A percentile compares a stretch with the other conserved stretches of the same genome.
Evolutionary conservation across 1,139 yeast genomes (phyloP).

Genomic region (Yamadazyma aaseri): DNA sequence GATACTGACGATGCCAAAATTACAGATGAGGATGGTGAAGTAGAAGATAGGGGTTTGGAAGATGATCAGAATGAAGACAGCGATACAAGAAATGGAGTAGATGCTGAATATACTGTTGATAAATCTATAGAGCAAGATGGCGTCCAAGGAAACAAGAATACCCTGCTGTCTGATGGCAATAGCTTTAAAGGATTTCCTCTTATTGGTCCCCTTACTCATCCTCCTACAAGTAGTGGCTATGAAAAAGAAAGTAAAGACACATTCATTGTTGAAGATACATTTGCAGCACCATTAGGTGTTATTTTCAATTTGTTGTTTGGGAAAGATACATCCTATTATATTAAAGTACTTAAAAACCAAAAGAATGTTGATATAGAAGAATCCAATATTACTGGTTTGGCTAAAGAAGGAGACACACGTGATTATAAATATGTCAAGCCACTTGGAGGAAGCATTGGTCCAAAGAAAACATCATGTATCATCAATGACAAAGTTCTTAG

Average conservation of each 20-base stretch:
- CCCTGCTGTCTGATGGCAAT: slow-evolving; percentile 7
- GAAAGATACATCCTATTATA: slow-evolving; percentile 57
- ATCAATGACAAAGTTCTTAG: slow-evolving; percentile 70
- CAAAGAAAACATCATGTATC: slow-evolving; percentile 86
- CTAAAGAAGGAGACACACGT: slow-evolving; percentile 40
- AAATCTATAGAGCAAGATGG: slow-evolving; percentile 1
- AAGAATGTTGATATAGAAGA: slow-evolving; percentile 68
- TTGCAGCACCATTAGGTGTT: slow-evolving; percentile 81
- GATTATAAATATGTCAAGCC: slow-evolving; percentile 77
- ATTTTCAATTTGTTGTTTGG: slow-evolving; percentile 73
- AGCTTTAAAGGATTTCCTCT: slow-evolving; percentile 36
- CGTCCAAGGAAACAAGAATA: slow-evolving; percentile 3
- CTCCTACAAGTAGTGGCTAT: slow-evolving; percentile 40
- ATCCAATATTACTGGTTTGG: slow-evolving; percentile 44
- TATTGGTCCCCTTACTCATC: slow-evolving; percentile 40
- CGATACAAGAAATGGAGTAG: not conserved
- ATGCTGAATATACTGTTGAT: slow-evolving; percentile 7
- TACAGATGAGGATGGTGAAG: slow-evolving; percentile 4
- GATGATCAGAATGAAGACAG: slow-evolving; percentile 6
- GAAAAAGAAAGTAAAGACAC: slow-evolving; percentile 59
- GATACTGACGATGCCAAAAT: slow-evolving; percentile 4
- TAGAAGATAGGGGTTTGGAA: not conserved
- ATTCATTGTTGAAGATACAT: slow-evolving; percentile 56
- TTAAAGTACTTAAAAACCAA: slow-evolving; percentile 58
- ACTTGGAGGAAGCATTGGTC: slow-evolving; percentile 81